These are phyloP conservation scores for Anacardium occidentale DNA, from an alignment of 345 rosid species.

Conservation along the genomic window DNA sequence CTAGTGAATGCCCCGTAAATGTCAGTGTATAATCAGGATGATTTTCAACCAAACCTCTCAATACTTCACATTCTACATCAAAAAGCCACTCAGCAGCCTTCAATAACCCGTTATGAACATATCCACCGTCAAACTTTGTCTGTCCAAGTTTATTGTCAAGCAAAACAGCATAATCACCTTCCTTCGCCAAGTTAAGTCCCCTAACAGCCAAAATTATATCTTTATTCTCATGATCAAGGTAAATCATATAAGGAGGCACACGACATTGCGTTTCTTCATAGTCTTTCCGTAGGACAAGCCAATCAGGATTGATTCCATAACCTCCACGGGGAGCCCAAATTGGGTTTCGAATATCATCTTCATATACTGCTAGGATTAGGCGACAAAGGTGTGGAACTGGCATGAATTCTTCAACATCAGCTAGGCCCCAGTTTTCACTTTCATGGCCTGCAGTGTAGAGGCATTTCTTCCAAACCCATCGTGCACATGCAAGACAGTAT, in stretches of 20 bases:
- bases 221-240: slow-evolving; percentile 64
- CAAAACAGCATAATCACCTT: slow-evolving; percentile 81
- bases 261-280: slow-evolving; percentile 63
- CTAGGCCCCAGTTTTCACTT: slow-evolving; percentile 86
- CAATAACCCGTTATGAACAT: slow-evolving; percentile 83
- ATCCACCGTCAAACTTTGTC: slow-evolving; percentile 85
- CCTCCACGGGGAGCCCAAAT: slow-evolving; percentile 94
- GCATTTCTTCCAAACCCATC: slow-evolving; percentile 89
- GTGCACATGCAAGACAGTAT: slow-evolving; percentile 83
- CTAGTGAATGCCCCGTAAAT: slow-evolving; percentile 88
- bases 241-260: slow-evolving; percentile 77
- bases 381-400: slow-evolving; percentile 81
- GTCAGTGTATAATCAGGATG: slow-evolving; percentile 70
- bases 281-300: slow-evolving; percentile 56
- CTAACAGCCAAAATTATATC: slow-evolving; percentile 70
- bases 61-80: slow-evolving; percentile 54
- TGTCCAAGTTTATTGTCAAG: slow-evolving; percentile 89
- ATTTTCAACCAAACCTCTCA: slow-evolving; percentile 52
- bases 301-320: slow-evolving; percentile 71
- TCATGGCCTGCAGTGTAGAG: slow-evolving; percentile 87
- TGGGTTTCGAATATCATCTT: slow-evolving; percentile 73
- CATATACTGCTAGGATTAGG: slow-evolving; percentile 64
- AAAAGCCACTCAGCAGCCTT: slow-evolving; percentile 87
- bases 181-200: slow-evolving; percentile 84
- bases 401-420: slow-evolving; percentile 70